Evolutionary conservation across 805 yeast species (phyloP), one percentile per base, ranked within the genome.

Genomic region (Candida pseudofarinosa): DNA sequence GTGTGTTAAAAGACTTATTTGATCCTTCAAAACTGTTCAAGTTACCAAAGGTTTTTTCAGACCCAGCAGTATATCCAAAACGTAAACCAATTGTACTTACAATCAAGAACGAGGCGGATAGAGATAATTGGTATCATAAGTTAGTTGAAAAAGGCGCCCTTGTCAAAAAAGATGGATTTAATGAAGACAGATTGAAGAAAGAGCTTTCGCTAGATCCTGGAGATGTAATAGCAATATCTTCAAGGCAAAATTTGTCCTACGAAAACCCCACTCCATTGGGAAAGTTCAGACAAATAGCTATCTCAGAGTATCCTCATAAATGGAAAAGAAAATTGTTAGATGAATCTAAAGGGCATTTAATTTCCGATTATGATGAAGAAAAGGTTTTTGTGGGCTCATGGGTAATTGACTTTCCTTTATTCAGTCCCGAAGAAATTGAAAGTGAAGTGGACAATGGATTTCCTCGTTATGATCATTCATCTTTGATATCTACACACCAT

Each of bases 231-330:
- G 91, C 90, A 2, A 74, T 85, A 12, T 74, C 88, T n/a, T 86
- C 85, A n/a, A 73, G 98, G 46, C 77, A 85, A 1, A 55, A 58
- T 12, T 44, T 79, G 17, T 67, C 91, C 0, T 91, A 88, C 58
- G 99, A 91, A 56, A 91, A 88, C 55, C 98, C 98, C 16, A 93
- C 98, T 0, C 98, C 99, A 0, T 64, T 93, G 41, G 99, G 99
- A 0, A 74, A 84, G 42, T 75, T 87, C 50, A 74, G 99, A 45
- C 96, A 89, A 56, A 55, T 87, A 39, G 79, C 88, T 0, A 79
- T 84, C 18, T 73, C 73, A 33, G 69, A 63, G 35, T 76, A 62
- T 49, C 88, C 87, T 0, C 52, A 53, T 1, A 56, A 65, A 20
- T 76, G 80, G 76, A 71, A 74, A 50, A 64, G 85, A 43, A 60